Percentiles rank a stretch among this genome's conserved stretches.
These are phyloP conservation scores for Geotrichum siamense DNA, from an alignment of 1,139 yeast genomes.

Conservation along the genomic window DNA sequence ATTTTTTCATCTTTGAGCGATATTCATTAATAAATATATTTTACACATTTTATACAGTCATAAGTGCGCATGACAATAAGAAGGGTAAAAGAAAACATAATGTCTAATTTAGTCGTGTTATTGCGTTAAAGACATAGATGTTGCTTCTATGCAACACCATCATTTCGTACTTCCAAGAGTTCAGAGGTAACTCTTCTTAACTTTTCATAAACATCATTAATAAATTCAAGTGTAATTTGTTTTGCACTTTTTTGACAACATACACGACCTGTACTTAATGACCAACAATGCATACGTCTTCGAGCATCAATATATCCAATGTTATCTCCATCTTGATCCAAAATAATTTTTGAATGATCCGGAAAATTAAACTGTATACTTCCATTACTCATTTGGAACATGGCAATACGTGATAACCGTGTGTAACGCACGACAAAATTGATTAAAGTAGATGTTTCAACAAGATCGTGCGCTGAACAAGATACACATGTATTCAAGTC, in stretches of 20 bases:
- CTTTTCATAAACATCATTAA: background rate
- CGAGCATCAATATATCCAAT: slow-evolving; percentile 78
- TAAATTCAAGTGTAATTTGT: slow-evolving; percentile 4
- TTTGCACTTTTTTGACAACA: slow-evolving; percentile 12
- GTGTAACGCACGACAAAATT: slow-evolving; percentile 14
- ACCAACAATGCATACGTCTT: slow-evolving; percentile 59
- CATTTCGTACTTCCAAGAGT: background rate
- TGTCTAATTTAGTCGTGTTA: too few species aligned
- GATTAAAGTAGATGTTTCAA: slow-evolving; percentile 1
- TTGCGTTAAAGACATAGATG: too few species aligned
- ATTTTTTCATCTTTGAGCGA: too few species aligned
- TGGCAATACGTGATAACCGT: slow-evolving; percentile 34
- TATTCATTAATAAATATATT: too few species aligned
- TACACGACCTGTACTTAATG: slow-evolving; percentile 13
- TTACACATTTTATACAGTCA: too few species aligned
- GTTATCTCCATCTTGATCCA: slow-evolving; percentile 67
- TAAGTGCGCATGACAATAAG: too few species aligned
- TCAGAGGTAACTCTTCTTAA: background rate
- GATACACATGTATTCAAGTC: slow-evolving; percentile 5
- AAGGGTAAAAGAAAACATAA: too few species aligned
- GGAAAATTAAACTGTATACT: slow-evolving; percentile 89
- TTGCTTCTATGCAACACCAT: too few species aligned
- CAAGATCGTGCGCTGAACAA: slow-evolving; percentile 19
- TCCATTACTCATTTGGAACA: slow-evolving; percentile 93
- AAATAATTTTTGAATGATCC: slow-evolving; percentile 84